These are phyloP conservation scores for Eucalyptus pumila DNA, from an alignment of 345 rosid genomes.

Conservation along the genomic window DNA sequence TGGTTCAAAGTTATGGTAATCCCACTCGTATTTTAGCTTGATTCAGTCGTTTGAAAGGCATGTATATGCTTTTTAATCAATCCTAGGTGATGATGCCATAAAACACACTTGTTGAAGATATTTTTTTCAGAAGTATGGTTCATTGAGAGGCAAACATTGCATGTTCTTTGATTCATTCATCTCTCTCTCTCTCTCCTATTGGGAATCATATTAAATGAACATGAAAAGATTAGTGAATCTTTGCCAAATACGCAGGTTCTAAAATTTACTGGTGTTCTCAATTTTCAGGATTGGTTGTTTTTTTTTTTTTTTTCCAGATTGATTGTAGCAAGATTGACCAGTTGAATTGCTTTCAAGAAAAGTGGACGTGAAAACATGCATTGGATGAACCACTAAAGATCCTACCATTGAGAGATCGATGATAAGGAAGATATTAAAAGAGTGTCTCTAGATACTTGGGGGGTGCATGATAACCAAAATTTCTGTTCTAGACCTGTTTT, in stretches of 20 bases:
- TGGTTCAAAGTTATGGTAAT: background rate
- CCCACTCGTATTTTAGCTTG: background rate
- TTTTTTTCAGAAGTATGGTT: background rate
- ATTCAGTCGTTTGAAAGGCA: background rate
- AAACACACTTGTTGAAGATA: background rate
- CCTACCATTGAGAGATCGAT: background rate
- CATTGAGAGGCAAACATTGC: background rate
- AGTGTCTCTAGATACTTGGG: background rate
- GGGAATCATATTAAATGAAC: background rate
- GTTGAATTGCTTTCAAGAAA: background rate
- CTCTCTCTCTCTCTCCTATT: background rate
- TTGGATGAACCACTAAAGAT: background rate
- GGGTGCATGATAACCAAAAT: no score
- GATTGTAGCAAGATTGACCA: background rate
- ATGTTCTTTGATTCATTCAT: background rate
- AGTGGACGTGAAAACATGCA: background rate
- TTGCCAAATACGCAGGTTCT: background rate
- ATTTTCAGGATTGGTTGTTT: background rate
- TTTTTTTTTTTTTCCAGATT: accelerated
- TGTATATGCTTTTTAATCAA: no score
- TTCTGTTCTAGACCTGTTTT: no score
- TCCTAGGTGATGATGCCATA: background rate
- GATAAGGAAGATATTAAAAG: background rate
- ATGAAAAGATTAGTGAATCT: background rate
- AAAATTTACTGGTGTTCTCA: background rate